Evolutionary conservation across 352 stramenopile species (phyloP), one percentile per base, ranked within the genome.

Genomic region (Pythium rishiriense): DNA sequence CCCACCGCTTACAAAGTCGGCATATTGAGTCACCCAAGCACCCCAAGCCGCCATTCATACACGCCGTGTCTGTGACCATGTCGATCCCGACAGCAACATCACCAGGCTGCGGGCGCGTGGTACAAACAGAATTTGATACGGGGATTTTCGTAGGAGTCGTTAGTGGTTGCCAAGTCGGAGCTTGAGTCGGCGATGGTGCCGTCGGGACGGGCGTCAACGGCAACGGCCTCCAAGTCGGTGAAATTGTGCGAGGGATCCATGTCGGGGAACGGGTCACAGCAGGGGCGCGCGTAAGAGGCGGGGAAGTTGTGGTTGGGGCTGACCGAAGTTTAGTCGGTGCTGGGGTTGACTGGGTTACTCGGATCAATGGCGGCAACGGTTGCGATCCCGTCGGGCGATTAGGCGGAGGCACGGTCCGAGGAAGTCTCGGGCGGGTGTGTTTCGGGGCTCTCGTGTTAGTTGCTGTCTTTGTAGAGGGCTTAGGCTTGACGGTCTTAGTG

Each of bases 71-170:
- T 21, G 25, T 39, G 25, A 57, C 53, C 12, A 58, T 54, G 31
- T 43, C 24, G 11, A 79, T 72, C 17, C 74, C 74, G 8, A 69
- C 68, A 3, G 59, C 63, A 26, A 64, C 55, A 48, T 79, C 72
- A 15, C 71, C 69, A 33, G 39, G 51, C 24, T 59, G 25, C 17
- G 59, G 37, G 29, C 33, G 29, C n/a, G 24, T 39, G 11, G 19
- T 29, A 28, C 43, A 55, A 5, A 48, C 24, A 17, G 21, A 47
- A 26, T 31, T 31, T 35, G 19, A 11, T 7, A 17, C 26, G 9
- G 9, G n/a, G 8, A 21, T 8, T 29, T n/a, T 11, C 8, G 24
- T 33, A 4, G 43, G 12, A 50, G 41, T 46, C 17, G 15, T 45
- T 7, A 11, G 9, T 22, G 55, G 28, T 43, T 22, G 17, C 39